A percentile compares a stretch with the other conserved stretches of the same genome.
These are phyloP conservation scores for Populus euphratica DNA, from an alignment of 345 rosid species.

Conservation along the genomic window DNA sequence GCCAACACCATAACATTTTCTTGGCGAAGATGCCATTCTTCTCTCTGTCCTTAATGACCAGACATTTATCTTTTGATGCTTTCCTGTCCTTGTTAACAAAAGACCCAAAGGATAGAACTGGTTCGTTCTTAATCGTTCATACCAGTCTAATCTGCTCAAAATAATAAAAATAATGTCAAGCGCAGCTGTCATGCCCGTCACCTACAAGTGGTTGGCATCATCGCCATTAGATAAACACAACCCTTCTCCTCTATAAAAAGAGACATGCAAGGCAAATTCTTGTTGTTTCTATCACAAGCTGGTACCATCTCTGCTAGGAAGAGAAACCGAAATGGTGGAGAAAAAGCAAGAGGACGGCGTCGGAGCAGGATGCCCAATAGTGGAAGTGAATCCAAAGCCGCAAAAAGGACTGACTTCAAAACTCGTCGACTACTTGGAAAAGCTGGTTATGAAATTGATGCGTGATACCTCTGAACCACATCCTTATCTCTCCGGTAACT, in stretches of 20 bases:
- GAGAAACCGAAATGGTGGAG: conserved; percentile 2
- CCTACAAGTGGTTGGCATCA: not conserved
- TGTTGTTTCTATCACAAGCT: no score
- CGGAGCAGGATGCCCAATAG: conserved; percentile 16
- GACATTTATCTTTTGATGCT: no score
- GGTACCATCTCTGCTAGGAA: not conserved
- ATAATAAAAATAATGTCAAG: no score
- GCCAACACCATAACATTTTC: no score
- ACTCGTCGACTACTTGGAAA: conserved; percentile 67
- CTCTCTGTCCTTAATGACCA: no score
- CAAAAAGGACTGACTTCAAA: conserved; percentile 60
- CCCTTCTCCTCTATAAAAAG: not conserved
- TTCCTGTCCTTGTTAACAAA: no score
- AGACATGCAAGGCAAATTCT: no score
- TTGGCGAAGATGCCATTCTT: no score
- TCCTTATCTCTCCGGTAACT: conserved; percentile 86
- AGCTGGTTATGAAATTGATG: conserved; percentile 62
- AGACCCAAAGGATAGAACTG: no score
- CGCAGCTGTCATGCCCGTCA: no score
- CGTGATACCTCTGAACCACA: conserved; percentile 64
- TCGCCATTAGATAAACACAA: not conserved
- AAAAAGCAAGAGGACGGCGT: conserved; percentile 20
- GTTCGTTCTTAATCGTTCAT: no score
- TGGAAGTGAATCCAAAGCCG: conserved; percentile 64
- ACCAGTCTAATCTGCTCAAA: no score